phyloP scores from a whole-genome alignment of 202 grass and related monocot species.

The Cymbopogon flexuosus region DNA sequence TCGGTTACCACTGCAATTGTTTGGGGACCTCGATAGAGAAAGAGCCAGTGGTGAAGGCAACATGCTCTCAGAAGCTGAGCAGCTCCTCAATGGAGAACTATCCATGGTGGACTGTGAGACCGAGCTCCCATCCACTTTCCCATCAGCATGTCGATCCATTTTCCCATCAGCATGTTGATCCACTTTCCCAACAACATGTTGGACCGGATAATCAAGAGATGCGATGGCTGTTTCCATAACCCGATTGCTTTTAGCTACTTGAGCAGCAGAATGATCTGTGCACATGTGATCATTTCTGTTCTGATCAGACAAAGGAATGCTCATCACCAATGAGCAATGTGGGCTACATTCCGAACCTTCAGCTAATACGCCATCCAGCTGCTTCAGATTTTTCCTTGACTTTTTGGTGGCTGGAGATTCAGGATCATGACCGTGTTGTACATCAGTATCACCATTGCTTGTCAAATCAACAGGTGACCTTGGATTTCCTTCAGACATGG shows the following conservation, averaged over 20 bases:
- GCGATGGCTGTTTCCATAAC: background rate
- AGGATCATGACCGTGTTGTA: background rate
- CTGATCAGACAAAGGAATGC: slow-evolving; percentile 21
- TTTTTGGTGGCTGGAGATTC: slow-evolving; percentile 16
- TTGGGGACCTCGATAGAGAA: background rate
- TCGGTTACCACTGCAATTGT: no score
- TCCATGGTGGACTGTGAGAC: no score
- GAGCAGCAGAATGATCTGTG: background rate
- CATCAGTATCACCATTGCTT: slow-evolving; percentile 21
- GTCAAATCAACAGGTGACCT: slow-evolving; percentile 1
- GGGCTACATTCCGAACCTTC: background rate
- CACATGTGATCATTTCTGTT: background rate
- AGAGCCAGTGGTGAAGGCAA: background rate
- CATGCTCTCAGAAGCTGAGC: background rate
- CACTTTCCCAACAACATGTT: background rate
- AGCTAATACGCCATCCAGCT: background rate
- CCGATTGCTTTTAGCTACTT: background rate
- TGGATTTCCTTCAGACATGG: slow-evolving; percentile 11
- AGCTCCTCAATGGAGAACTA: background rate
- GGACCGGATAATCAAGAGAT: background rate
- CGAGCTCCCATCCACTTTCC: no score
- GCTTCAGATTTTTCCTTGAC: slow-evolving; percentile 14
- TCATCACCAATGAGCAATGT: background rate
- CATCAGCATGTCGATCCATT: no score
- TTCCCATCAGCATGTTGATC: background rate